Evolutionary conservation across 176 grass and related monocot species (phyloP), one percentile per base, ranked within the genome.

Genomic region (Thinopyrum elongatum): DNA sequence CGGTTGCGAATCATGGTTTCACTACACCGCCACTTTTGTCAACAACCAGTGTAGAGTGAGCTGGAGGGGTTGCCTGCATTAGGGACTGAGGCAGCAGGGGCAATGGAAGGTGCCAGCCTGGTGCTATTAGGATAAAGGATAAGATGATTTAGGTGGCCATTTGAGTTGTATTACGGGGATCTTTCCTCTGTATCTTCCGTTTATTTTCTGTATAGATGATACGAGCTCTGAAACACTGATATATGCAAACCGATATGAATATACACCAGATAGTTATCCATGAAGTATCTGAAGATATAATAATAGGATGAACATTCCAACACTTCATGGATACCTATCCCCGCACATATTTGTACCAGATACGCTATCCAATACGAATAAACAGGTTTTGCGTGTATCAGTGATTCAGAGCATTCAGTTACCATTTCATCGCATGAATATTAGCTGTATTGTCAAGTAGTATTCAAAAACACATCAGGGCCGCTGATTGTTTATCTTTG

Each of bases 351-450:
- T 4, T 8, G 47, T 30, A 21, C 71, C 26, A 75, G 72, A 75
- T 16, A 75, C 19, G 1, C 4, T 51, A 75, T 75, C 42, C 27
- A 42, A 49, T 49, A 51, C 22, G 16, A 27, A 75, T 75, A 75
- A 27, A 44, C 26, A 29, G 26, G 72, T 75, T 75, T 30, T 75
- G 15, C 72, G 21, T 51, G 44, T 51, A 51, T 75, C 42, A 10
- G 42, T 51, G 42, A 28, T 74, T 19, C 25, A 17, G 25, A 74
- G 55, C 47, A 59, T 25, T 39, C 33, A 51, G 22, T 80, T 65
- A 66, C 28, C 30, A 73, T 44, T 83, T 26, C 44, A 6, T 61
- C n/a, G 36, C 39, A 86, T 63, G 29, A 82, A 65, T 49, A 82
- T 34, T 27, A 77, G 49, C 1, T 72, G 42, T 51, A 51, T 29